Evolutionary conservation across 495 filamentous ascomycete species (phyloP).

Genomic region (Daldinia decipiens): DNA sequence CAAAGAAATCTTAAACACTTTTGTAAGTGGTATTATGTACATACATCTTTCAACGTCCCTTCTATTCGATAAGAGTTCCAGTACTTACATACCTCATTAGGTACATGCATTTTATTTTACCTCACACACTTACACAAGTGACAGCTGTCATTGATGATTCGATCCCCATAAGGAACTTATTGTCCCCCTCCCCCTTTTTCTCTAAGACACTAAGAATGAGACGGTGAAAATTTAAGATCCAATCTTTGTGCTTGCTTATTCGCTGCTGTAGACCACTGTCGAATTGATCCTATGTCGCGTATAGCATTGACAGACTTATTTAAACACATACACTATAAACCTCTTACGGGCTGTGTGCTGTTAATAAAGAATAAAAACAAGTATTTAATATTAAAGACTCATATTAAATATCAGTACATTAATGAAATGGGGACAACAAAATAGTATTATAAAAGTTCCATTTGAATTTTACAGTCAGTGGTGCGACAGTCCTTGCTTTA

Average conservation of each 20-base stretch:
- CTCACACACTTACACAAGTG: not conserved
- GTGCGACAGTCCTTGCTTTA: not conserved
- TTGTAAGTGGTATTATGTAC: not conserved
- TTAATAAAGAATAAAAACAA: not conserved
- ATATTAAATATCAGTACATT: not conserved
- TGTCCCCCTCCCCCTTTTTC: not conserved
- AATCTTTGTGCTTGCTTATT: not conserved
- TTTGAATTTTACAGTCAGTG: not conserved
- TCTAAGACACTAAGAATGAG: not conserved
- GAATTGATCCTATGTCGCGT: conserved; percentile 1
- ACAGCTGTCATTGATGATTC: conserved; percentile 10
- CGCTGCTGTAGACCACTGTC: not conserved
- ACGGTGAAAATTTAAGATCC: conserved; percentile 7
- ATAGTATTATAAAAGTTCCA: not conserved
- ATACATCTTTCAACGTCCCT: not conserved
- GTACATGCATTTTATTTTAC: not conserved
- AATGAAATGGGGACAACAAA: too few relatives aligned
- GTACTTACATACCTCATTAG: not conserved
- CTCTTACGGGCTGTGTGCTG: not conserved
- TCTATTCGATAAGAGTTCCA: not conserved
- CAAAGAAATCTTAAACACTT: conserved; percentile 8
- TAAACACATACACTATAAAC: not conserved
- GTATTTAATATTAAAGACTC: not conserved
- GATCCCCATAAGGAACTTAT: conserved; percentile 5
- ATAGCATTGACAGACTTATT: not conserved